A percentile compares a stretch with the other conserved stretches of the same genome.
Evolutionary conservation across 208 protist genomes (phyloP).

Genomic region (Trypanosoma vivax): DNA sequence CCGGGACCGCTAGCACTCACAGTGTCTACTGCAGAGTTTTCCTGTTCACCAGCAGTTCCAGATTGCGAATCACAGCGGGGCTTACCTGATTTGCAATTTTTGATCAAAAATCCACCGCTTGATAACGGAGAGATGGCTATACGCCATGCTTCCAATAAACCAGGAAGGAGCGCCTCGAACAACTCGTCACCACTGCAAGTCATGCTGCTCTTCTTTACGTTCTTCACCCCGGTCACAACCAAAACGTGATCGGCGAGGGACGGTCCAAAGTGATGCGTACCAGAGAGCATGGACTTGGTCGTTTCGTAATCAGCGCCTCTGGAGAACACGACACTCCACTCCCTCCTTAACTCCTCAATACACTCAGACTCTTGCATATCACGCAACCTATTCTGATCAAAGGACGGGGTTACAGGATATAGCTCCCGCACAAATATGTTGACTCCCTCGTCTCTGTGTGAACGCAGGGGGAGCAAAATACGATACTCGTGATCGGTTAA

Average conservation of each 20-base stretch:
- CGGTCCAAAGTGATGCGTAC: constrained; percentile 61
- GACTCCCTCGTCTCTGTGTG: constrained; percentile 81
- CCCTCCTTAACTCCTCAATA: constrained; percentile 18
- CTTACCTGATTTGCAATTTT: constrained; percentile 13
- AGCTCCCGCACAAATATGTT: constrained; percentile 52
- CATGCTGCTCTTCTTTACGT: constrained; percentile 32
- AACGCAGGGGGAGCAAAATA: constrained; percentile 92
- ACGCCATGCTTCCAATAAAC: constrained; percentile 46
- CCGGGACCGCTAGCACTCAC: not conserved
- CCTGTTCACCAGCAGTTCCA: no score
- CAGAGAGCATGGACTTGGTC: constrained; percentile 39
- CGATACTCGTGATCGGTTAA: constrained; percentile 91
- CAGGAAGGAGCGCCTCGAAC: constrained; percentile 38
- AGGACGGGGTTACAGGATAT: constrained; percentile 57
- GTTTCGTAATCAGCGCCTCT: constrained; percentile 40
- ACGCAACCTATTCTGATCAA: constrained; percentile 10
- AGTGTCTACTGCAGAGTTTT: not conserved
- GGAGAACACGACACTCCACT: constrained; percentile 46
- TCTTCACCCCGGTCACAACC: constrained; percentile 25
- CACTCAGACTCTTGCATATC: constrained; percentile 13
- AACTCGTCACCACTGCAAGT: constrained; percentile 16
- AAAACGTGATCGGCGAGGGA: constrained; percentile 73
- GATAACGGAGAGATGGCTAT: constrained; percentile 37
- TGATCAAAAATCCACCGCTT: constrained; percentile 59
- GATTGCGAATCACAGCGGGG: not conserved